Conservation (phyloP, 2,329 filamentous ascomycete genomes). For the Zasmidium citrigriseum region DNA sequence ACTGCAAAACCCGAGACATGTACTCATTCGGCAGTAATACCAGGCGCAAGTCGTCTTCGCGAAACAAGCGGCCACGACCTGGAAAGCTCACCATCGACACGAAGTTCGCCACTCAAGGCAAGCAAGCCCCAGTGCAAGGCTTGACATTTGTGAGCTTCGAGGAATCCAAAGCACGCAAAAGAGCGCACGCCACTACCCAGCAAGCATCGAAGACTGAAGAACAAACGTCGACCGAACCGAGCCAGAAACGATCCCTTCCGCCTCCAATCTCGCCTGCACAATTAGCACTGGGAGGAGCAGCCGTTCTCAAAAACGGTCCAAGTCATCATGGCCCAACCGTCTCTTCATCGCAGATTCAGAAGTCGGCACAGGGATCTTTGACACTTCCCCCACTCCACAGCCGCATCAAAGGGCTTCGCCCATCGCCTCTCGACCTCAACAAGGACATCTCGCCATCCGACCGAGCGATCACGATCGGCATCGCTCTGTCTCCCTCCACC, state of each 20-base stretch:
- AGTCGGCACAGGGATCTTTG: neutral
- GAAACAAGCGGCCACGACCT: constrained; percentile 7
- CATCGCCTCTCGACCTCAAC: constrained; percentile 32
- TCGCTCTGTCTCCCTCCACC: constrained; percentile 62
- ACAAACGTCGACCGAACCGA: constrained; percentile 1
- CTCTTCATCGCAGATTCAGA: neutral
- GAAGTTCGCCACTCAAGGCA: constrained; percentile 58
- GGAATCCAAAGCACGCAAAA: constrained; percentile 22
- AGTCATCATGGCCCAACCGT: neutral
- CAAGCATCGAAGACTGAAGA: constrained; percentile 5
- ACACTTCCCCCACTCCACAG: constrained; percentile 18
- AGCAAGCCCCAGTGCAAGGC: constrained; percentile 30
- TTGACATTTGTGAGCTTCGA: constrained; percentile 27
- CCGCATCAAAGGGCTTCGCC: constrained; percentile 28
- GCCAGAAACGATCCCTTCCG: neutral
- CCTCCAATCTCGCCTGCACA: neutral
- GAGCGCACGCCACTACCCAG: constrained; percentile 11
- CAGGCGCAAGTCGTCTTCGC: constrained; percentile 7
- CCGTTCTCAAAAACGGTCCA: neutral
- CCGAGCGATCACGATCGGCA: constrained; percentile 72
- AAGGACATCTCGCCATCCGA: constrained; percentile 66
- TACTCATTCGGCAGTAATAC: neutral
- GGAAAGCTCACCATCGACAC: constrained; percentile 58
- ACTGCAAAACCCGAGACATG: neutral
- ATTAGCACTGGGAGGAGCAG: neutral